These are phyloP conservation scores for Claviceps pusilla DNA, from an alignment of 2,329 filamentous ascomycete species.

Conservation along the genomic window DNA sequence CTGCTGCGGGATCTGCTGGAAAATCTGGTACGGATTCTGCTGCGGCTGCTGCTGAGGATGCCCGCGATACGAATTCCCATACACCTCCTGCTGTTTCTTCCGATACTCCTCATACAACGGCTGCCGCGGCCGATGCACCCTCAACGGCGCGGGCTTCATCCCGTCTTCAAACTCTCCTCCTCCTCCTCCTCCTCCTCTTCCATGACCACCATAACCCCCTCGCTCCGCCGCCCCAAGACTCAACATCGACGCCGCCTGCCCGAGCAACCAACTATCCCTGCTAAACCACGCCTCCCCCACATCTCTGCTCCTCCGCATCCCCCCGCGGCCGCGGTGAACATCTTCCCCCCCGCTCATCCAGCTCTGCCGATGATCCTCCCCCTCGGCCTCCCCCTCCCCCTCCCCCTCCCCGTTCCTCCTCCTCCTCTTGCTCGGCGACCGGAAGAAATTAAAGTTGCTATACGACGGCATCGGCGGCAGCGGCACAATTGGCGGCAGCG, in stretches of 20 bases:
- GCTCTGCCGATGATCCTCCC: neutral
- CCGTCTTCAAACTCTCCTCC: neutral
- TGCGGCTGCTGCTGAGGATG: neutral
- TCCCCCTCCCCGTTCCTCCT: neutral
- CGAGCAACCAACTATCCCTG: slow-evolving; percentile 20
- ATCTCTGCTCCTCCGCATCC: neutral
- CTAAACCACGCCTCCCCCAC: slow-evolving; percentile 12
- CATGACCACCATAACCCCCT: neutral
- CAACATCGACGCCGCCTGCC: slow-evolving; percentile 23
- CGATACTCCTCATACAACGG: slow-evolving; percentile 5
- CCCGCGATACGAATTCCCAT: neutral
- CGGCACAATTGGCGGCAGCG: slow-evolving; percentile 12
- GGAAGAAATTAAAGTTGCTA: slow-evolving; percentile 15
- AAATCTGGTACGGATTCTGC: neutral
- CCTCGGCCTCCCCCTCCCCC: neutral
- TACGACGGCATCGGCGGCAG: slow-evolving; percentile 20
- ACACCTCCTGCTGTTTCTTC: slow-evolving; percentile 2
- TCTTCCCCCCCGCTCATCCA: slow-evolving; percentile 21
- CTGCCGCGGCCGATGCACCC: slow-evolving; percentile 1
- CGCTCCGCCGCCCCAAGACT: slow-evolving; percentile 15
- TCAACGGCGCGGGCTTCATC: slow-evolving; percentile 1
- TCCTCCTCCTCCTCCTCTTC: neutral
- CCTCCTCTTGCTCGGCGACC: slow-evolving; percentile 7
- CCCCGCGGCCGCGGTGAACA: neutral
- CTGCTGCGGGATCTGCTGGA: neutral